phyloP scores from a whole-genome alignment of 306 rosid genomes.

The Rosa persica region DNA sequence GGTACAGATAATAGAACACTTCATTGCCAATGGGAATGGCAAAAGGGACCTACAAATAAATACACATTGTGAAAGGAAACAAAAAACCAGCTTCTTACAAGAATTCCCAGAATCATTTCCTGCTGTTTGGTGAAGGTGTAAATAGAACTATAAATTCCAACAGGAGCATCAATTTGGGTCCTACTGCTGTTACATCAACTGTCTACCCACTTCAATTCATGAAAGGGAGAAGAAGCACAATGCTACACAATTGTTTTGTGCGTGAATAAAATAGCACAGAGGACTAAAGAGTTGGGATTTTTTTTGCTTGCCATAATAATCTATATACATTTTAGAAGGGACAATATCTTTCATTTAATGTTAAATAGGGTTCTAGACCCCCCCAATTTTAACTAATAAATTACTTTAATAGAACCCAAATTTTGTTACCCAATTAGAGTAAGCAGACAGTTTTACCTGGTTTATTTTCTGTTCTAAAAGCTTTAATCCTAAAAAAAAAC shows the following conservation, averaged over 20 bases:
- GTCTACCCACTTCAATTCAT: conserved; percentile 28
- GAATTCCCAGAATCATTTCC: conserved; percentile 10
- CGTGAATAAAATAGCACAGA: conserved; percentile 4
- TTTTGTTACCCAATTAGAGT: background rate
- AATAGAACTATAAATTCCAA: background rate
- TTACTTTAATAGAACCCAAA: background rate
- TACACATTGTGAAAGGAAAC: conserved; percentile 20
- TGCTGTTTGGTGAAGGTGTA: conserved; percentile 36
- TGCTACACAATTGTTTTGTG: conserved; percentile 26
- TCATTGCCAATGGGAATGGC: conserved; percentile 13
- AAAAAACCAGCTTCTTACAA: conserved; percentile 19
- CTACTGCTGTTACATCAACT: conserved; percentile 15
- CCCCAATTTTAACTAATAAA: background rate
- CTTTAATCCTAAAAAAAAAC: background rate
- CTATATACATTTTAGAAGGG: background rate
- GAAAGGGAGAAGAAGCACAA: conserved; percentile 30
- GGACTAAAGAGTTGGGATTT: background rate
- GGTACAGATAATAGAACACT: conserved; percentile 4
- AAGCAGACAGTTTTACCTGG: background rate
- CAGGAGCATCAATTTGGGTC: background rate
- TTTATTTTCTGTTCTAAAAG: too few species aligned
- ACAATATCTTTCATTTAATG: background rate
- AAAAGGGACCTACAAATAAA: conserved; percentile 13
- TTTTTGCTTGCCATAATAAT: background rate
- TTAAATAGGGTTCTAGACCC: background rate